Base-by-base conservation (phyloP, 2,329 filamentous ascomycete species). In the Scortechinia acanthostroma region DNA sequence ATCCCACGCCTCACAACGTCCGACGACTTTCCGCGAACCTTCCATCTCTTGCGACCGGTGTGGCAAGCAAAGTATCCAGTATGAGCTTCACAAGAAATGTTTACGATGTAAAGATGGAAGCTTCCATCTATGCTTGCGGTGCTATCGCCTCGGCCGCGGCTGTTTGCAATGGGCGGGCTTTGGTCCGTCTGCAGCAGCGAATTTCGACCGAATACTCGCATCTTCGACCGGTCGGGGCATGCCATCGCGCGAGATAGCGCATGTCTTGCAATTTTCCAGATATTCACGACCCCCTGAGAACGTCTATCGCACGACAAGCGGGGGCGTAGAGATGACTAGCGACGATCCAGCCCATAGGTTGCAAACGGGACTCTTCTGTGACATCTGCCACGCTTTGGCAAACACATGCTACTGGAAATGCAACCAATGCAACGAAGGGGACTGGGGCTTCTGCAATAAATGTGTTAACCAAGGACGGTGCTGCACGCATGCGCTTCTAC, bases 381-480 rank as follows among this genome's bases (percentile, higher is more conserved):
- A 85, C 28, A 75, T 76, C 42, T 96, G 91, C 59, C 69, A 75
- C 16, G 70, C 76, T 1, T 86, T 80, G 69, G 76, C 88, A 0
- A 91, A 94, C 54, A 77, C 84, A 44, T 93, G 88, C 62, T 95
- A 88, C 63, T 97, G 91, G 91, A 83, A 87, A 50, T 97, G 91
- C 60, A 80, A 86, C 48, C 61, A 74, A 21, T 97, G 91, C 65
- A 95, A 95, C 54, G 82, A 93, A 50, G 91, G 89, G 3, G 91
- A 94, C 57, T 97, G 91, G 91, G 91, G 91, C 0, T 96, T 88
- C 59, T 97, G 91, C 64, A 89, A 91, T 54, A 68, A 74, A 48
- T 97, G 91, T 52, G 88, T 95, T 22, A 91, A 91, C 48, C 81
- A 84, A 59, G 90, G 88, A 15, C 74, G 75, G 48, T 86, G 82